A percentile compares a stretch with the other conserved stretches of the same genome.
Conservation (phyloP, 108 stramenopile species). For the Nitzschia putrida region DNA sequence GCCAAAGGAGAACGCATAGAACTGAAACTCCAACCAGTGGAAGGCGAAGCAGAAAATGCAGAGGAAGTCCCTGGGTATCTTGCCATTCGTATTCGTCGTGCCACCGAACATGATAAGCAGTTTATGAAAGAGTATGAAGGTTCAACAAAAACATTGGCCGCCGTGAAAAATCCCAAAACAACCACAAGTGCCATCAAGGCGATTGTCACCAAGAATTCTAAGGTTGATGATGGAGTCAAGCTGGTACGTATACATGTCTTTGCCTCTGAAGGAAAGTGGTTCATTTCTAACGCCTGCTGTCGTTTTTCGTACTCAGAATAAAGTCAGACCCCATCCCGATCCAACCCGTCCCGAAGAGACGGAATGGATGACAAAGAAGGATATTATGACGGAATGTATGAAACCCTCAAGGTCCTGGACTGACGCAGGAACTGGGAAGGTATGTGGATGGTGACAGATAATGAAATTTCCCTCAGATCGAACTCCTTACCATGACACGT, state of each 20-base stretch:
- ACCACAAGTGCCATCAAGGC: constrained; percentile 36
- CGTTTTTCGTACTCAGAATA: constrained; percentile 10
- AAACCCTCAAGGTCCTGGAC: constrained; percentile 58
- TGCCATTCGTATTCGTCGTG: constrained; percentile 67
- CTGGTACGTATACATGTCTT: constrained; percentile 8
- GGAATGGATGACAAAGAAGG: constrained; percentile 67
- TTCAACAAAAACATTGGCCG: constrained; percentile 24
- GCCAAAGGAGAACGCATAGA: constrained; percentile 66
- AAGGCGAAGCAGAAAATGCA: background rate
- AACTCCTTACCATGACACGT: background rate
- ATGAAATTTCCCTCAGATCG: background rate
- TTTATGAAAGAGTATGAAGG: constrained; percentile 63
- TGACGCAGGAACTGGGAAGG: constrained; percentile 64
- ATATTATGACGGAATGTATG: constrained; percentile 50
- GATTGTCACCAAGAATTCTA: constrained; percentile 39
- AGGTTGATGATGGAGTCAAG: constrained; percentile 34
- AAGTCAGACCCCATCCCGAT: constrained; percentile 69
- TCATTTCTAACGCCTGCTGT: background rate
- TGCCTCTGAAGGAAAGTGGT: background rate
- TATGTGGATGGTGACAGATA: background rate
- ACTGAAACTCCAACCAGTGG: constrained; percentile 35
- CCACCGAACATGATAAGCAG: constrained; percentile 63
- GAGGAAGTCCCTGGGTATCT: constrained; percentile 45
- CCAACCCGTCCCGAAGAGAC: constrained; percentile 59
- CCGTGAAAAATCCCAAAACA: constrained; percentile 21